Evolutionary conservation across 805 yeast species (phyloP).

Genomic region (Yarrowia sp.): DNA sequence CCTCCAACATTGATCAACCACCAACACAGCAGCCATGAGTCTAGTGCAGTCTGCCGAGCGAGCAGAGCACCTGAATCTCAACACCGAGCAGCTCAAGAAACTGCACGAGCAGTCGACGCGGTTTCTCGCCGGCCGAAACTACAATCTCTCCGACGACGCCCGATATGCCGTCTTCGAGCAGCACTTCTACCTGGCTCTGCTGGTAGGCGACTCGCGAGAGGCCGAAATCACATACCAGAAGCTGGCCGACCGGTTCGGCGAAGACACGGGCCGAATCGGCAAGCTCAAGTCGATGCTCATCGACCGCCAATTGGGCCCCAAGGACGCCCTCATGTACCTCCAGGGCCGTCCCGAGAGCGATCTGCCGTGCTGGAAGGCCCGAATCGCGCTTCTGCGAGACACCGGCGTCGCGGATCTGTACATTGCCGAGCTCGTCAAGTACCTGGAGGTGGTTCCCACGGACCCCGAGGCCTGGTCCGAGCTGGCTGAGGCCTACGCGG

Average conservation of each 20-base stretch:
- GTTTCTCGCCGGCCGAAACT: slow-evolving; percentile 40
- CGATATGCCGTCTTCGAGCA: slow-evolving; percentile 63
- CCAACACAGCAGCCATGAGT: neutral
- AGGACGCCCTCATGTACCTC: slow-evolving; percentile 43
- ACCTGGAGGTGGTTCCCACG: slow-evolving; percentile 63
- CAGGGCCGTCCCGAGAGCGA: slow-evolving; percentile 38
- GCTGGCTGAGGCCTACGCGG: slow-evolving; percentile 61
- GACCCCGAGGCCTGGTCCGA: slow-evolving; percentile 81
- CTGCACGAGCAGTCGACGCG: slow-evolving; percentile 44
- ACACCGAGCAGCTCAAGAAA: slow-evolving; percentile 48
- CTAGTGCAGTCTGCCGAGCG: slow-evolving; percentile 11
- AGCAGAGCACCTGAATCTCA: slow-evolving; percentile 46
- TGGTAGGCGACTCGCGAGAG: slow-evolving; percentile 62
- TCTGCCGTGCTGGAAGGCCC: slow-evolving; percentile 38
- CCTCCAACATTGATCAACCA: neutral
- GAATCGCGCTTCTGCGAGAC: slow-evolving; percentile 35
- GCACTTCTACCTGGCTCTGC: slow-evolving; percentile 63
- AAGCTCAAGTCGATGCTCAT: slow-evolving; percentile 54
- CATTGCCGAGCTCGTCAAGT: slow-evolving; percentile 53
- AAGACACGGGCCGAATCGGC: slow-evolving; percentile 54
- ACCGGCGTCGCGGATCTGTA: slow-evolving; percentile 43
- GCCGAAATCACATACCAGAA: slow-evolving; percentile 67
- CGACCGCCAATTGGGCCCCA: slow-evolving; percentile 52
- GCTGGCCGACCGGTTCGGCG: slow-evolving; percentile 64
- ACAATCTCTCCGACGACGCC: slow-evolving; percentile 42